A percentile compares a stretch with the other conserved stretches of the same genome.
These are phyloP conservation scores for Chenopodium album DNA, from an alignment of 148 eudicot genomes.

Conservation along the genomic window DNA sequence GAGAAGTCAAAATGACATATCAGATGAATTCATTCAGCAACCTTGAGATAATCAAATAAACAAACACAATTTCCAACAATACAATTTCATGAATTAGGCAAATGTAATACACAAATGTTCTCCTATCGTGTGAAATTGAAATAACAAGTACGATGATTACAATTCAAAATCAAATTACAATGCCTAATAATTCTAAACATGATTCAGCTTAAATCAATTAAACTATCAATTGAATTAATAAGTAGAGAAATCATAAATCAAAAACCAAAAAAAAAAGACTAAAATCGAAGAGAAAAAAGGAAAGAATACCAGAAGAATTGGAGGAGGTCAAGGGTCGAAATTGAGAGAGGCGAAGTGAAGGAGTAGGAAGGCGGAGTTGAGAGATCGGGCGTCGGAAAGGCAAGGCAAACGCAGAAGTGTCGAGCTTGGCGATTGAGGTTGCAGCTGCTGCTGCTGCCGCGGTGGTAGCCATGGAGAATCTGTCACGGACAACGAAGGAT, in stretches of 20 bases:
- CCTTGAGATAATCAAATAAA: too few relatives aligned
- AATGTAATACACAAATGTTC: too few relatives aligned
- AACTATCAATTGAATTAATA: background rate
- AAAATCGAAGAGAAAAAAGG: background rate
- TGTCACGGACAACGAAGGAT: background rate
- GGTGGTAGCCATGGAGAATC: constrained; percentile 31
- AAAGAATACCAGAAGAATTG: constrained; percentile 34
- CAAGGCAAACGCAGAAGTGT: constrained; percentile 25
- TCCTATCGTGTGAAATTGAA: too few relatives aligned
- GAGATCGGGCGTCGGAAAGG: constrained; percentile 34
- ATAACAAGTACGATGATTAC: too few relatives aligned
- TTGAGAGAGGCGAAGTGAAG: constrained; percentile 28
- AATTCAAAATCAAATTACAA: too few relatives aligned
- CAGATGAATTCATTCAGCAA: too few relatives aligned
- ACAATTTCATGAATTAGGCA: too few relatives aligned
- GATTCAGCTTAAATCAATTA: too few relatives aligned
- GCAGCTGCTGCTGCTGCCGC: constrained; percentile 49
- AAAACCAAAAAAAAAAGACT: background rate
- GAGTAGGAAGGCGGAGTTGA: constrained; percentile 25
- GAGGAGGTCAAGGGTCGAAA: constrained; percentile 35
- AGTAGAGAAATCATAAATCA: too few relatives aligned
- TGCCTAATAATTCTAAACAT: too few relatives aligned
- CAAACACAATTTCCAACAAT: too few relatives aligned
- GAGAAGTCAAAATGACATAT: too few relatives aligned
- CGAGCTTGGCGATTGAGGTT: constrained; percentile 32